Conservation (phyloP, 805 yeast species). For the Metschnikowia amazonensis region DNA sequence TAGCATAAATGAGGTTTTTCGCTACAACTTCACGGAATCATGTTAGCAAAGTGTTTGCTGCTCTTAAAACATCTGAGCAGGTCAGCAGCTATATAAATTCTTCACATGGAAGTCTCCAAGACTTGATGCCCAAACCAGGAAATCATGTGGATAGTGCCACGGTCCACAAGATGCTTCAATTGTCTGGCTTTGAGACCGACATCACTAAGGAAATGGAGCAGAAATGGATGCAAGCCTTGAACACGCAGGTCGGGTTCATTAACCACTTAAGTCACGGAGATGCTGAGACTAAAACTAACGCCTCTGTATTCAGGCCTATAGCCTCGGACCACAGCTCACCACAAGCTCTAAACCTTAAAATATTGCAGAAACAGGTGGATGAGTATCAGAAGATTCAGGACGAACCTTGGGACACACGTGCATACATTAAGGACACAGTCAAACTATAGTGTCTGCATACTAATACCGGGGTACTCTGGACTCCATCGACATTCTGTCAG, state of each 20-base stretch:
- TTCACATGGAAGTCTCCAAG: slow-evolving; percentile 15
- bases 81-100: slow-evolving; percentile 8
- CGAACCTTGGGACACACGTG: neutral
- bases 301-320: slow-evolving; percentile 30
- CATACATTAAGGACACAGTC: slow-evolving; percentile 4
- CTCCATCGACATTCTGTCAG: slow-evolving; percentile 80
- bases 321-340: slow-evolving; percentile 29
- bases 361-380: slow-evolving; percentile 12
- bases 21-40: neutral
- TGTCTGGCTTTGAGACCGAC: slow-evolving; percentile 46
- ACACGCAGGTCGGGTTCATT: slow-evolving; percentile 49
- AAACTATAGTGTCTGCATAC: slow-evolving; percentile 1
- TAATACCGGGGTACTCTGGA: slow-evolving; percentile 47
- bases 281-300: slow-evolving; percentile 17
- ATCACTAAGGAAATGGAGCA: slow-evolving; percentile 25
- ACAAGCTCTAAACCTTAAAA: slow-evolving; percentile 22
- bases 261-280: slow-evolving; percentile 29
- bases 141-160: slow-evolving; percentile 17
- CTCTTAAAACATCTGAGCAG: slow-evolving; percentile 7
- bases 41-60: slow-evolving; percentile 7
- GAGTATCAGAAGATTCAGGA: slow-evolving; percentile 3
- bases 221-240: slow-evolving; percentile 32
- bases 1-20: slow-evolving; percentile 7
- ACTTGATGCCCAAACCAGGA: slow-evolving; percentile 14
- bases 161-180: slow-evolving; percentile 34